Base-by-base conservation (phyloP, 345 rosid species). In the Citrus trifoliata region DNA sequence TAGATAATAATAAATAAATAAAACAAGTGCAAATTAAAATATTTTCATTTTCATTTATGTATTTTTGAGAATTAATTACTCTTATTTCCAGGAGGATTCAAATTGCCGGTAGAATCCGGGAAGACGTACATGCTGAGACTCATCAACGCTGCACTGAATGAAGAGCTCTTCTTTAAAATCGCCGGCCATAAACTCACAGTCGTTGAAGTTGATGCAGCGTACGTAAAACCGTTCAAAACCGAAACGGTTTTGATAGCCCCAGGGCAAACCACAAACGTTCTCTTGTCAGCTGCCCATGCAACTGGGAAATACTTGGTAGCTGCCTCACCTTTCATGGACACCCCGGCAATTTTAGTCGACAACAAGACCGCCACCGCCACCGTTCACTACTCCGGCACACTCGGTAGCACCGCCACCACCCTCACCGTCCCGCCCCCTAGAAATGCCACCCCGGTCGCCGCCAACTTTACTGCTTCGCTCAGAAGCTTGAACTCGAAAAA, bases 131-230 rank as follows among this genome's bases (percentile, higher is more conserved):
- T 92, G 97, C 85, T 95, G 63, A 84, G 98, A 19, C 75, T 95
- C 40, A 74, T 95, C 88, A 93, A 91, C 46, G 96, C 99, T 35
- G 99, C 95, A 71, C 86, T 95, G 40, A 93, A 95, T 84, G 97
- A 92, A 75, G 97, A 95, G 42, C 92, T 93, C 78, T 93, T 95
- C 83, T 91, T 95, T 79, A 91, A 91, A 67, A 84, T 95, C 48
- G 98, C 98, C 22, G 87, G 93, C 68, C 98, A 95, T 79, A 82
- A 88, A 40, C 88, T 95, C 86, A 93, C 91, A 5, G 90, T 95
- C 10, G 94, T 95, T 2, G 98, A 95, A 71, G 98, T 93, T 7
- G 98, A 95, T 55, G 98, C 98, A 55, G 27, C 85, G 0, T 93
- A 95, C 61, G 89, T 88, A 4, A 95, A 95, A 74, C 93, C 98